Conservation (phyloP, 805 yeast species). For the Starmera amethionina region DNA sequence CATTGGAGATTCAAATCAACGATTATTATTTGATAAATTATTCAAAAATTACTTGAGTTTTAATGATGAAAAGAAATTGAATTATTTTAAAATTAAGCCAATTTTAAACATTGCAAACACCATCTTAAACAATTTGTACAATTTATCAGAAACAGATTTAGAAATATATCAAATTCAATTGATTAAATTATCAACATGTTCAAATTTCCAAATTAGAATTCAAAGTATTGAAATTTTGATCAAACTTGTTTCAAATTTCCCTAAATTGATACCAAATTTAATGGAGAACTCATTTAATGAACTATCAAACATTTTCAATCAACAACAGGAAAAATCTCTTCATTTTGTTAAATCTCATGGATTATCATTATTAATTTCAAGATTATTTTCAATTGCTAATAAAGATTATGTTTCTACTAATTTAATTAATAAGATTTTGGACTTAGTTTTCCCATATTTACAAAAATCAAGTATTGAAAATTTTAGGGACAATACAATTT, state of each 20-base stretch:
- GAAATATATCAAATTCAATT: conserved; percentile 20
- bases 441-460: conserved; percentile 33
- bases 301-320: conserved; percentile 24
- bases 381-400: conserved; percentile 22
- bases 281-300: conserved; percentile 24
- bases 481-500: conserved; percentile 20
- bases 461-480: conserved; percentile 22
- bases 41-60: conserved; percentile 3
- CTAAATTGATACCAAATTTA: conserved; percentile 26
- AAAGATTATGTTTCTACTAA: conserved; percentile 35
- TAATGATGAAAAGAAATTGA: conserved; percentile 3
- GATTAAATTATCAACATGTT: conserved; percentile 26
- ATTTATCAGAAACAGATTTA: conserved; percentile 13
- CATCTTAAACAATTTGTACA: conserved; percentile 20
- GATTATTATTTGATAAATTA: conserved; percentile 18
- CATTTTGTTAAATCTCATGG: conserved; percentile 28
- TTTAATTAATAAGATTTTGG: conserved; percentile 33
- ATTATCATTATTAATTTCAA: conserved; percentile 27
- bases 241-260: conserved; percentile 21
- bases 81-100: conserved; percentile 3
- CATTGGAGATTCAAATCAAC: conserved; percentile 25
- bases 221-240: conserved; percentile 28
- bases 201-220: conserved; percentile 30
- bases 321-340: conserved; percentile 16
- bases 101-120: conserved; percentile 16